Evolutionary conservation across 1,139 yeast species (phyloP), one percentile per base, ranked within the genome.

Genomic region (Zygosaccharomyces pseudobailii): DNA sequence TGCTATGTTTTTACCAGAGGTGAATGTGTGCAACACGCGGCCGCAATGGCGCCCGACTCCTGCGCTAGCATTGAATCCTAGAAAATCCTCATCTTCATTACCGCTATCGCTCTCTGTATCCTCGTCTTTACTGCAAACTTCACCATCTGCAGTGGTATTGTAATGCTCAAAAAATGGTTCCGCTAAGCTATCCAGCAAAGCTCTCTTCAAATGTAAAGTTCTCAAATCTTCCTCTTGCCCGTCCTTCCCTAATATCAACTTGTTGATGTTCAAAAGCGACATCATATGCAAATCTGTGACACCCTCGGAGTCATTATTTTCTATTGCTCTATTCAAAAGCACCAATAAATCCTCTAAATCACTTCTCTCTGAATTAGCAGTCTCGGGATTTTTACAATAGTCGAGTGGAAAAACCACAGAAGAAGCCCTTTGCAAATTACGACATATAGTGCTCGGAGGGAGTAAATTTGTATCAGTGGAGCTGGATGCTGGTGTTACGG

Each of bases 141-240:
- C 30, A 24, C 41, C 45, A n/a, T 38, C 42, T 27, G 46, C 55
- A 22, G 47, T 53, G 51, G 25, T 65, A 69, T 52, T 52, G 23
- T 52, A 53, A 34, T 53, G 54, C 57, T 84, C 89, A 45, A 81
- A 78, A 63, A 84, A 84, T 1, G 92, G 92, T 9, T 86, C 83
- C 0, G 92, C 86, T 50, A 84, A 70, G 4, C 90, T 88, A 59
- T 82, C 79, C 36, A 84, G 63, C 17, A 84, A 64, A 51, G 76
- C 78, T 17, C 74, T 73, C 53, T 76, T 79, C 37, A 84, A 61
- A 6, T 71, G 48, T n/a, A 50, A 34, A 9, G 52, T 42, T 30
- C 48, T 45, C 38, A 31, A 20, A 30, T 50, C 50, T 28, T 41
- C 61, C 36, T 74, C 72, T 6, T 37, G 34, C 38, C 76, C 71